Evolutionary conservation across 257 asterid genomes (phyloP).

Genomic region (Mentha longifolia): DNA sequence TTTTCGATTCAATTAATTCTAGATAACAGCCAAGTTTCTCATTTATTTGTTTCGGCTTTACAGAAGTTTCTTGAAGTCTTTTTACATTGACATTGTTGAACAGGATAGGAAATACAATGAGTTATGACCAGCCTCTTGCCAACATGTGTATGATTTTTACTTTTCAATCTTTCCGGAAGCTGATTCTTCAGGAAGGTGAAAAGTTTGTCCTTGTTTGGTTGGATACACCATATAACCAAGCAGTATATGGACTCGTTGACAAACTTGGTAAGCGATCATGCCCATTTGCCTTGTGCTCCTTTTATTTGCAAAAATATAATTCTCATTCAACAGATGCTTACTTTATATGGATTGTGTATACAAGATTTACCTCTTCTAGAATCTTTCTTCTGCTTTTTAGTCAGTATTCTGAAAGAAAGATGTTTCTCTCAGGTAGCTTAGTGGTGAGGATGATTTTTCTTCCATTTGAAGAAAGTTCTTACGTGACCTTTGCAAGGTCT

Average conservation of each 20-base stretch:
- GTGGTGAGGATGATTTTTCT: slow-evolving; percentile 95
- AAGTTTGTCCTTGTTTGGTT: slow-evolving; percentile 95
- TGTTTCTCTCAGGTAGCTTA: slow-evolving; percentile 84
- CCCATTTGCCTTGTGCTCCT: slow-evolving; percentile 3
- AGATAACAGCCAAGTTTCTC: slow-evolving; percentile 4
- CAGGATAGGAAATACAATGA: slow-evolving; percentile 63
- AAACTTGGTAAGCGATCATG: slow-evolving; percentile 66
- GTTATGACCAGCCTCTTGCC: slow-evolving; percentile 68
- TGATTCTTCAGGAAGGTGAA: slow-evolving; percentile 98
- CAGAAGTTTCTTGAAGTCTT: slow-evolving; percentile 10
- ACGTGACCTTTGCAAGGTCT: slow-evolving; percentile 93
- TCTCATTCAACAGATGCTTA: slow-evolving; percentile 1
- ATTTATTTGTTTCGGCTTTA: slow-evolving; percentile 20
- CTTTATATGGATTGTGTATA: slow-evolving; percentile 31
- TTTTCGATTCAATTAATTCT: background rate
- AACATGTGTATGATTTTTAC: slow-evolving; percentile 86
- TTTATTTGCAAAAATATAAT: slow-evolving; percentile 9
- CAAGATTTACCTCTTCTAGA: slow-evolving; percentile 24
- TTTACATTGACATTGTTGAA: slow-evolving; percentile 33
- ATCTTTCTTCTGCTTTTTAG: slow-evolving; percentile 19
- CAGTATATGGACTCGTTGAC: slow-evolving; percentile 96
- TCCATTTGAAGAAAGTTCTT: slow-evolving; percentile 97
- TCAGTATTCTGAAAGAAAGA: slow-evolving; percentile 28
- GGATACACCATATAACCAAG: slow-evolving; percentile 98
- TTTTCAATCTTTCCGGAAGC: slow-evolving; percentile 81